Base-by-base conservation (phyloP, 352 stramenopile genomes). In the Blastocystis sp. region DNA sequence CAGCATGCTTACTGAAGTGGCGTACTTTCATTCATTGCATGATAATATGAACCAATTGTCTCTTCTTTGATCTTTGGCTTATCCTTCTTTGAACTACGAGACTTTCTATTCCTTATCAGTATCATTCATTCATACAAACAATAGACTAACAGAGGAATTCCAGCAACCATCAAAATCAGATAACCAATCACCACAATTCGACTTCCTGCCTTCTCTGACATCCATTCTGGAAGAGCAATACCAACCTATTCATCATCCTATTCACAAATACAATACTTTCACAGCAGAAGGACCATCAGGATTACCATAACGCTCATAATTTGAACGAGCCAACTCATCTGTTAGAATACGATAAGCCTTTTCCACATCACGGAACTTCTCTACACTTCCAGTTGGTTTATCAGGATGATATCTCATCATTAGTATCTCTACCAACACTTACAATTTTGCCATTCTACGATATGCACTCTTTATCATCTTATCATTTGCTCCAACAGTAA, bases 261-360 rank as follows among this genome's bases (percentile, higher is more conserved):
- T 12, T 56, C 43, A 7, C 43, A 32, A 2, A 32, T n/a, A 24
- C 6, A n/a, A n/a, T 32, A 83, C 71, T 16, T 65, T 59, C 52
- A 83, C 42, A 12, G 42, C 29, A 39, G 14, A 37, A 12, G 71
- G 71, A 49, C 71, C 71, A 59, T 83, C 71, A 27, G 71, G 71
- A 59, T 83, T 83, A 29, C 71, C 71, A 43, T 83, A 83, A 49
- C 57, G 71, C 57, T 83, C 71, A 27, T 69, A 83, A 43, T 83
- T 83, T 9, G 52, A 42, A 24, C 37, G n/a, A 21, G 71, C 71
- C 21, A 83, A 49, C 32, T 83, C 71, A 32, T 83, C 71, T 29
- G 52, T 83, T 6, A 83, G 29, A 39, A 69, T 69, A 29, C 71
- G 52, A 69, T 83, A 83, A 19, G 71, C 71, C 46, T 83, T 83